Percentiles rank a stretch among this genome's conserved stretches.
These are phyloP conservation scores for Aspergillus brunneoviolaceus DNA, from an alignment of 2,329 filamentous ascomycete species.

Conservation along the genomic window DNA sequence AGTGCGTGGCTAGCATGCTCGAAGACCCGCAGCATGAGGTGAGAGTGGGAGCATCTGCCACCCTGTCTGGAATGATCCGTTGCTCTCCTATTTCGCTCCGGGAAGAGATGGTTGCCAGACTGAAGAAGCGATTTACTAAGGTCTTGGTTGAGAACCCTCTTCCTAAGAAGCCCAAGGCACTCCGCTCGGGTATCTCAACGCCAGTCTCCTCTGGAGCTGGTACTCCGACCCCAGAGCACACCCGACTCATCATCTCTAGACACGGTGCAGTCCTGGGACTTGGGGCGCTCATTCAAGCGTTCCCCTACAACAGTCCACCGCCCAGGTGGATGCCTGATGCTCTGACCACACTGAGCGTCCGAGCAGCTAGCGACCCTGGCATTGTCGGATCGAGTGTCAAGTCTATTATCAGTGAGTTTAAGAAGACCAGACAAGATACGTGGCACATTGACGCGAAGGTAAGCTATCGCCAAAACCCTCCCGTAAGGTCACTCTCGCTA, in stretches of 20 bases:
- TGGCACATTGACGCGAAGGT: conserved; percentile 99
- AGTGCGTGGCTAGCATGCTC: conserved; percentile 94
- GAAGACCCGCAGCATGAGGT: conserved; percentile 91
- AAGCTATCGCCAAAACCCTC: conserved; percentile 35
- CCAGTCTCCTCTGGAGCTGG: conserved; percentile 46
- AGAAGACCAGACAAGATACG: conserved; percentile 98
- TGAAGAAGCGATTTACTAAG: conserved; percentile 76
- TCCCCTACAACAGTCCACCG: conserved; percentile 91
- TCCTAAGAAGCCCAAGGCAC: conserved; percentile 61
- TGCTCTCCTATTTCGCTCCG: conserved; percentile 84
- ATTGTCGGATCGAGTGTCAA: conserved; percentile 96
- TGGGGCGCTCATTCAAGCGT: conserved; percentile 88
- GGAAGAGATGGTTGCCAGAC: conserved; percentile 69
- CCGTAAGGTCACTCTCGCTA: conserved; percentile 1
- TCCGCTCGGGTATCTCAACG: conserved; percentile 40
- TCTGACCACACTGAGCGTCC: conserved; percentile 77
- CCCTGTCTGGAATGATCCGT: conserved; percentile 94
- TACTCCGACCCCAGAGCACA: conserved; percentile 55
- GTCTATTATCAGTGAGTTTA: conserved; percentile 91
- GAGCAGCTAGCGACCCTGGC: conserved; percentile 83
- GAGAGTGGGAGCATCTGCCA: conserved; percentile 85
- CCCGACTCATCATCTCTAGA: conserved; percentile 74
- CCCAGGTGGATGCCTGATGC: conserved; percentile 93
- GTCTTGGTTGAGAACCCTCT: conserved; percentile 81
- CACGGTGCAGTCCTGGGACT: conserved; percentile 91